phyloP scores from a whole-genome alignment of 148 eudicot species.

The Chenopodium suecicum region DNA sequence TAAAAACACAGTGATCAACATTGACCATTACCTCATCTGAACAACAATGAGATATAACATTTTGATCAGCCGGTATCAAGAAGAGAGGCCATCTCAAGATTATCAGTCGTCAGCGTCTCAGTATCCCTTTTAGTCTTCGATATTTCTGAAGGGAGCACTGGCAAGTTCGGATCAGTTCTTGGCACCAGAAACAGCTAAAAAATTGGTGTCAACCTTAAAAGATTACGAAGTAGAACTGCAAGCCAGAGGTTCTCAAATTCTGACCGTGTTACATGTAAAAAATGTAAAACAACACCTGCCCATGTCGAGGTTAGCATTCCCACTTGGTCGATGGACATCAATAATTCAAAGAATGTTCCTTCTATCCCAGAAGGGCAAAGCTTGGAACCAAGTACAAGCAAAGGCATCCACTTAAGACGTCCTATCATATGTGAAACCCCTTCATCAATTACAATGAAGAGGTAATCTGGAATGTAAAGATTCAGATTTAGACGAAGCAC shows the following conservation, averaged over 20 bases:
- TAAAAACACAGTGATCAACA: neutral
- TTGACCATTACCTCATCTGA: neutral
- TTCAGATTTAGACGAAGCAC: conserved; percentile 33
- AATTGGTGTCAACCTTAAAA: conserved; percentile 25
- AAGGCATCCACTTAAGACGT: conserved; percentile 35
- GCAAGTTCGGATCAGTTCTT: conserved; percentile 23
- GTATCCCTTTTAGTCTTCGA: conserved; percentile 25
- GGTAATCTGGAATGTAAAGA: conserved; percentile 27
- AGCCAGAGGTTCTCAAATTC: conserved; percentile 31
- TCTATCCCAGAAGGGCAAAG: conserved; percentile 36
- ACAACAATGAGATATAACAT: neutral
- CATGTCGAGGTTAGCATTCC: conserved; percentile 36
- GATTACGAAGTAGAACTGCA: conserved; percentile 29
- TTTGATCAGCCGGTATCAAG: conserved; percentile 19
- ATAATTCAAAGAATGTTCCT: conserved; percentile 32
- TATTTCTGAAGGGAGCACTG: conserved; percentile 21
- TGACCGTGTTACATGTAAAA: conserved; percentile 29
- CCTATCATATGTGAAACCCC: conserved; percentile 33
- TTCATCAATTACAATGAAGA: conserved; percentile 34
- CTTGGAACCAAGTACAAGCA: conserved; percentile 38
- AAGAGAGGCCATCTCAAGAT: conserved; percentile 27
- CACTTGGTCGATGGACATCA: conserved; percentile 36
- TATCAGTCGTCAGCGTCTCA: conserved; percentile 11
- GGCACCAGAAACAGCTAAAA: conserved; percentile 27
- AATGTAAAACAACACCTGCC: conserved; percentile 29